Percentiles rank a stretch among this genome's conserved stretches.
These are phyloP conservation scores for Solioccasus polychromus DNA, from an alignment of 768 basidiomycete species.

Conservation along the genomic window DNA sequence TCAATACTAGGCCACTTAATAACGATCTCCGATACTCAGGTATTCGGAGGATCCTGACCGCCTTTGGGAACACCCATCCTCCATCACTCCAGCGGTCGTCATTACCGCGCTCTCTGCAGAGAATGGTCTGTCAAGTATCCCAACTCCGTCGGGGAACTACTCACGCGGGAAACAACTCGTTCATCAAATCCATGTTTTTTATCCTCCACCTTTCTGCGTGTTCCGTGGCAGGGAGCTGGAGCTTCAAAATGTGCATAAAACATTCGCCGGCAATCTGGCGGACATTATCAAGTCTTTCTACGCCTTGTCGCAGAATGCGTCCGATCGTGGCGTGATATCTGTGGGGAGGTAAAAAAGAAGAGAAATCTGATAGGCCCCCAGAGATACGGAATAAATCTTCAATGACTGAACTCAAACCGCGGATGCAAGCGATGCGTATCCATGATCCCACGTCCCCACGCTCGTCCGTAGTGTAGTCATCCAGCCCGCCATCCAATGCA, in stretches of 20 bases:
- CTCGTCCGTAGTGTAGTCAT: conserved; percentile 91
- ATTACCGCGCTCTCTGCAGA: conserved; percentile 33
- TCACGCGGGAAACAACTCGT: conserved; percentile 53
- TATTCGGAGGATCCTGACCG: conserved; percentile 62
- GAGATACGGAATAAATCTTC: conserved; percentile 50
- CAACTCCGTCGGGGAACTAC: conserved; percentile 13
- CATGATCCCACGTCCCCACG: conserved; percentile 97
- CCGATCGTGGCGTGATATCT: conserved; percentile 57
- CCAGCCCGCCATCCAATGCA: conserved; percentile 65
- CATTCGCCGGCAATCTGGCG: conserved; percentile 74
- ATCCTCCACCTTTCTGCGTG: conserved; percentile 50
- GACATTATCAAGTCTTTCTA: conserved; percentile 89
- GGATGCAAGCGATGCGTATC: conserved; percentile 79
- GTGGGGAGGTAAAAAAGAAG: conserved; percentile 57
- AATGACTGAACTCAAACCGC: conserved; percentile 55
- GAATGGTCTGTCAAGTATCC: not conserved
- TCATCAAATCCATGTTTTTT: conserved; percentile 44
- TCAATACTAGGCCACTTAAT: conserved; percentile 71
- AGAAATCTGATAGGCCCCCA: conserved; percentile 41
- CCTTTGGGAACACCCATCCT: conserved; percentile 71
- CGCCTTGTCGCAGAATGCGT: conserved; percentile 82
- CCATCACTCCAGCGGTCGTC: conserved; percentile 64
- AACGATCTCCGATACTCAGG: conserved; percentile 58
- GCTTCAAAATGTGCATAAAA: conserved; percentile 49
- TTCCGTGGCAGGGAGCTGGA: conserved; percentile 42